Base-by-base conservation (phyloP, 1,139 yeast genomes). In the Lodderomyces metapsilosis region DNA sequence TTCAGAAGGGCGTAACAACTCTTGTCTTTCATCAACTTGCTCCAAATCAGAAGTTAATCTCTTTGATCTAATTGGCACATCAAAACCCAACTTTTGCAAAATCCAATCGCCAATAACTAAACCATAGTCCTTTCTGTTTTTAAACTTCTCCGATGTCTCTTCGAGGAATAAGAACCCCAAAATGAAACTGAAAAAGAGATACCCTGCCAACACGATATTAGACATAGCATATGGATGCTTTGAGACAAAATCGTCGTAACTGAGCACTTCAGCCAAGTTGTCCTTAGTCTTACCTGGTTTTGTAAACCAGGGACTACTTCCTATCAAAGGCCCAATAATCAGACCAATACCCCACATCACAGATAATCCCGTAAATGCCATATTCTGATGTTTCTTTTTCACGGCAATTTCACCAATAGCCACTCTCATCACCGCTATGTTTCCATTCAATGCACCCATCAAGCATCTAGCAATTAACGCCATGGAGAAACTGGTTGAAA, bases 151-250 rank as follows among this genome's bases (percentile, higher is more conserved):
- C 52, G 78, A 82, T 3, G 86, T 78, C 56, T 82, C 88, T 53
- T 82, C 84, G 30, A 82, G 58, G 51, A 81, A 80, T 37, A 82
- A 66, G 40, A 76, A 61, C 2, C 74, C 80, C 28, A 67, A 48
- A 2, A 66, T 18, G 13, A 69, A 49, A 20, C 80, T 72, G 32
- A 63, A 38, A 56, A 62, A 53, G 24, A 80, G 59, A 38, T 76
- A 61, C 2, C 52, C 5, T 4, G 80, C 71, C 15, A 81, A 80
- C 3, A 76, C 78, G 8, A 82, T 52, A 53, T 81, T 82, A 4
- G 85, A 80, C 47, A 81, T 60, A 1, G 84, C 80, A 52, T 79
- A 82, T 0, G 88, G 88, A 53, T 70, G 68, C 33, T 56, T 58
- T 16, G 63, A 55, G 24, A 76, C 64, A 43, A 78, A 57, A 10